A percentile compares a stretch with the other conserved stretches of the same genome.
Evolutionary conservation across 495 filamentous ascomycete genomes (phyloP).

Genomic region (Haplographium delicatum): DNA sequence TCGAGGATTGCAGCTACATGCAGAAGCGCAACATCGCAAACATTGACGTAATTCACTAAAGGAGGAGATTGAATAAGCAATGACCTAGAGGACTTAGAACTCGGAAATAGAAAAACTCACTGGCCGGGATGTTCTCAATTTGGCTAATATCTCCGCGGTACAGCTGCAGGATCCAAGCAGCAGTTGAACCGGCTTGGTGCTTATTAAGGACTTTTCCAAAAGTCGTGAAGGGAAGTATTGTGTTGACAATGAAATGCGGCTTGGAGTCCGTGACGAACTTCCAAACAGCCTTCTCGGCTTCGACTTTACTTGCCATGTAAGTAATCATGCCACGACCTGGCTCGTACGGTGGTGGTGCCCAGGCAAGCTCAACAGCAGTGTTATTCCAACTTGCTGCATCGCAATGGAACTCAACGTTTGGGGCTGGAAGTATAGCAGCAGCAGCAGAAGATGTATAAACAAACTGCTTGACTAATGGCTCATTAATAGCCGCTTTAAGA

Average conservation of each 20-base stretch:
- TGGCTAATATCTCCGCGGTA: background rate
- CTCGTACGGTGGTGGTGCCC: slow-evolving; percentile 31
- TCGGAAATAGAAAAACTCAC: too few species aligned
- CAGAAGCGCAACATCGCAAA: slow-evolving; percentile 39
- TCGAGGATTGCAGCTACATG: slow-evolving; percentile 38
- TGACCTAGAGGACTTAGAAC: too few species aligned
- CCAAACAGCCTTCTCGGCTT: slow-evolving; percentile 2
- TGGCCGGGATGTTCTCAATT: background rate
- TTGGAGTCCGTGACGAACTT: slow-evolving; percentile 1
- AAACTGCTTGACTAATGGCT: slow-evolving; percentile 40
- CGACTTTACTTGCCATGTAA: slow-evolving; percentile 47
- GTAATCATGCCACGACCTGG: slow-evolving; percentile 30
- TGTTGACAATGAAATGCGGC: background rate
- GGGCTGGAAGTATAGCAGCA: slow-evolving; percentile 28
- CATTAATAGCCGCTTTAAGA: slow-evolving; percentile 30
- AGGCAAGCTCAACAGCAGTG: slow-evolving; percentile 34
- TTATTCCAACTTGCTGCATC: slow-evolving; percentile 42
- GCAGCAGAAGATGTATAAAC: slow-evolving; percentile 45
- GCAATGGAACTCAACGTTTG: slow-evolving; percentile 20
- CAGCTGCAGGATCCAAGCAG: background rate
- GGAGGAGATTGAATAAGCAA: too few species aligned
- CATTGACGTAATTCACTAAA: slow-evolving; percentile 14
- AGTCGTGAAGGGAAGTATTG: background rate
- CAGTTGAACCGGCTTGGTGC: background rate
- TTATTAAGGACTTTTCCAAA: background rate